Percentiles rank a stretch among this genome's conserved stretches.
These are phyloP conservation scores for Claviceps lovelessii DNA, from an alignment of 2,329 filamentous ascomycete species.

Conservation along the genomic window DNA sequence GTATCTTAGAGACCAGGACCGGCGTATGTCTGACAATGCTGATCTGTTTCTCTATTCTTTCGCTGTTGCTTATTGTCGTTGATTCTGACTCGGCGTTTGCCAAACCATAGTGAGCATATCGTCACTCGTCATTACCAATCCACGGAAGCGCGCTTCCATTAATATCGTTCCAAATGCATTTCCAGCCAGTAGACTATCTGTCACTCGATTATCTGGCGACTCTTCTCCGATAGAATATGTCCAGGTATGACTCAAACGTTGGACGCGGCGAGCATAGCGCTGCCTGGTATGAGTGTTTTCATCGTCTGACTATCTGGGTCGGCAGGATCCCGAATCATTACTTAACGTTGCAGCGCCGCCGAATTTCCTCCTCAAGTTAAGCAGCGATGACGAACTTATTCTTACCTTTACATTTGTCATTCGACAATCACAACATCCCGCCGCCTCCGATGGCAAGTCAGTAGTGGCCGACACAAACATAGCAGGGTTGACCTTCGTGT, in stretches of 20 bases:
- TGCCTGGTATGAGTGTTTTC: not conserved
- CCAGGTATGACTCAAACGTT: constrained; percentile 45
- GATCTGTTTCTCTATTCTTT: constrained; percentile 7
- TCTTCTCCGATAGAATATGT: constrained; percentile 73
- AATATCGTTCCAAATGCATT: constrained; percentile 74
- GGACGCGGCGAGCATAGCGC: not conserved
- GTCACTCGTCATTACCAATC: constrained; percentile 67
- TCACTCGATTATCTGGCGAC: constrained; percentile 59
- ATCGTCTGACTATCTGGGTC: constrained; percentile 3
- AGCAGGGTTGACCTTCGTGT: constrained; percentile 81
- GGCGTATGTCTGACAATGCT: constrained; percentile 46
- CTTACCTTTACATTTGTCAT: constrained; percentile 90
- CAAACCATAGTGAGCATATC: constrained; percentile 62
- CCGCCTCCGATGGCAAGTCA: constrained; percentile 34
- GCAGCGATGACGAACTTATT: constrained; percentile 79
- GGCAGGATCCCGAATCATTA: constrained; percentile 60
- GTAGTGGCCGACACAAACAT: constrained; percentile 56
- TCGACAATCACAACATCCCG: constrained; percentile 33
- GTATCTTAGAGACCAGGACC: constrained; percentile 80
- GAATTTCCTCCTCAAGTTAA: constrained; percentile 71
- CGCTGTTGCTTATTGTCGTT: not conserved
- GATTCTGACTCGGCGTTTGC: constrained; percentile 1
- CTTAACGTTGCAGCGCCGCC: constrained; percentile 35
- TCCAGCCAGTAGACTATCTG: constrained; percentile 65
- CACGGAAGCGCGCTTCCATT: constrained; percentile 61